Percentiles rank a stretch among this genome's conserved stretches.
phyloP scores from a whole-genome alignment of 257 asterid species.

The Lavandula angustifolia region DNA sequence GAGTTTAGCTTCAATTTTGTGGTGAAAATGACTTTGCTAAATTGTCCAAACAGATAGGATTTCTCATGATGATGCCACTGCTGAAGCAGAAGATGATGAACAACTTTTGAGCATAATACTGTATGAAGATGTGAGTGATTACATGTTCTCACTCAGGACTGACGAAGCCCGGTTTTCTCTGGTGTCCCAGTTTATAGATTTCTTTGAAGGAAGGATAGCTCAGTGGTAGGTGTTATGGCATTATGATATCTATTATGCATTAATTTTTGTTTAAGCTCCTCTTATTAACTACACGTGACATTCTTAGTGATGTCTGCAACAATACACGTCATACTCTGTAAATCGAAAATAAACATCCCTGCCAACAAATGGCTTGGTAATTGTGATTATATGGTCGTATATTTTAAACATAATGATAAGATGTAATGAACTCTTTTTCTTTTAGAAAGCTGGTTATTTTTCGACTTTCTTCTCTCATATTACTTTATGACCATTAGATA shows the following conservation, averaged over 20 bases:
- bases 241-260: constrained; percentile 19
- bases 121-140: constrained; percentile 86
- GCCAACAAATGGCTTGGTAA: constrained; percentile 15
- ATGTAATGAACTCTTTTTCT: neutral
- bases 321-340: neutral
- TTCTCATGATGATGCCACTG: constrained; percentile 41
- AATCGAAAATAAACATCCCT: constrained; percentile 2
- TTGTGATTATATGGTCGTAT: neutral
- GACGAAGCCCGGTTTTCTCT: constrained; percentile 79
- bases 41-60: constrained; percentile 44
- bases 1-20: constrained; percentile 16
- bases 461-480: neutral
- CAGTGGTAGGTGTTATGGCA: constrained; percentile 70
- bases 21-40: constrained; percentile 29
- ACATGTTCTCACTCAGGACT: constrained; percentile 75
- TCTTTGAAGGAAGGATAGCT: constrained; percentile 82
- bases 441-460: constrained; percentile 10
- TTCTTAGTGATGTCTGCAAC: constrained; percentile 8
- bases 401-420: neutral
- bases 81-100: constrained; percentile 67
- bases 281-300: constrained; percentile 10
- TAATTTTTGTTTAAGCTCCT: constrained; percentile 25
- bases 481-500: neutral
- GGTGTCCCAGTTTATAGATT: constrained; percentile 77
- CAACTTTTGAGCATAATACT: constrained; percentile 73